These are phyloP conservation scores for Entomortierella parvispora DNA, from an alignment of 192 early-diverging fungal genomes.

Conservation along the genomic window DNA sequence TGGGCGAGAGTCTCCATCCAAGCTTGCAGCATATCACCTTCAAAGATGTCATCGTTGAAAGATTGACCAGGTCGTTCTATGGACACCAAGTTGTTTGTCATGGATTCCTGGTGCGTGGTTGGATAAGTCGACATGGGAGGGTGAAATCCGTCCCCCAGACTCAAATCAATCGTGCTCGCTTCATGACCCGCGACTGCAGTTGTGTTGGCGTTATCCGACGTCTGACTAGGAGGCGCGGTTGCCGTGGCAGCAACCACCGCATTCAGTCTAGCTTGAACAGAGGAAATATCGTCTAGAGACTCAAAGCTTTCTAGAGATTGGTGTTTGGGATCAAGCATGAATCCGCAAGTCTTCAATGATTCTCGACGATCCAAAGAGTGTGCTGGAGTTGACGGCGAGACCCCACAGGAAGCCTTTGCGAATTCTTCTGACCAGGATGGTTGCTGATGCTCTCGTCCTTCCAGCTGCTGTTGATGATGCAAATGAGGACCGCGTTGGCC, in stretches of 20 bases:
- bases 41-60: slow-evolving; percentile 49
- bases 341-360: slow-evolving; percentile 33
- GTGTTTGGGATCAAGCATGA: slow-evolving; percentile 20
- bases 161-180: no score
- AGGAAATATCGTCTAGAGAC: not conserved
- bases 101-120: not conserved
- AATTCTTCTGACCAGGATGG: slow-evolving; percentile 5
- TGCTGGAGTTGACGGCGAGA: not conserved
- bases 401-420: no score
- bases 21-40: slow-evolving; percentile 42
- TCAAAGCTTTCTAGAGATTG: not conserved
- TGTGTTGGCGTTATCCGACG: no score
- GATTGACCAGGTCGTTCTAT: not conserved
- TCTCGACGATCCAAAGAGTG: not conserved
- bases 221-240: not conserved
- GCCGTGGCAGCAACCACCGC: not conserved
- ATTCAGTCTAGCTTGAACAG: no score
- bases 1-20: slow-evolving; percentile 50
- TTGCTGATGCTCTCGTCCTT: not conserved
- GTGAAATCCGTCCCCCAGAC: no score
- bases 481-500: not conserved
- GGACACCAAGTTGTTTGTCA: not conserved
- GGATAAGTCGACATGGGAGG: no score
- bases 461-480: not conserved
- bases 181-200: no score